A percentile compares a stretch with the other conserved stretches of the same genome.
These are phyloP conservation scores for Drosera capensis DNA, from an alignment of 148 eudicot genomes.

Conservation along the genomic window DNA sequence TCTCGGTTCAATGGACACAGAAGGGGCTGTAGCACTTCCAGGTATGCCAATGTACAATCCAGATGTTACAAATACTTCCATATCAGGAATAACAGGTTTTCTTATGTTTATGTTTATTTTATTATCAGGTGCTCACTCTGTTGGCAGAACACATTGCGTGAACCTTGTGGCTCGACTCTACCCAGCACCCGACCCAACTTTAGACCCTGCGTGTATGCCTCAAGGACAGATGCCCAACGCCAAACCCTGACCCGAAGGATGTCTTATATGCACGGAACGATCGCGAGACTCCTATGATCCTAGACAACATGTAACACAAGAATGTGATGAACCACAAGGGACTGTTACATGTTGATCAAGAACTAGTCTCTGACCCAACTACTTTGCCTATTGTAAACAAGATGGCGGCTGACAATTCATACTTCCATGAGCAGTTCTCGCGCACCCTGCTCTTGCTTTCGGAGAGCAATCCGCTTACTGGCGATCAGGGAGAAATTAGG, in stretches of 20 bases:
- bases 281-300: slow-evolving; percentile 44
- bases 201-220: slow-evolving; percentile 48
- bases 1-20: slow-evolving; percentile 40
- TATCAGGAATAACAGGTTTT: background rate
- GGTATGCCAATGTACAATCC: slow-evolving; percentile 16
- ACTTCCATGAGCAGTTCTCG: slow-evolving; percentile 52
- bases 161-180: slow-evolving; percentile 58
- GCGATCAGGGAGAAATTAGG: slow-evolving; percentile 55
- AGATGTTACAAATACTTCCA: background rate
- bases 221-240: slow-evolving; percentile 48
- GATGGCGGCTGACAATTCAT: slow-evolving; percentile 57
- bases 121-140: slow-evolving; percentile 71
- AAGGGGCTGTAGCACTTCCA: slow-evolving; percentile 64
- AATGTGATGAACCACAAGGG: slow-evolving; percentile 42
- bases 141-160: slow-evolving; percentile 59
- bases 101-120: background rate
- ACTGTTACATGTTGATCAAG: slow-evolving; percentile 41
- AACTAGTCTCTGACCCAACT: slow-evolving; percentile 28
- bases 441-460: slow-evolving; percentile 43
- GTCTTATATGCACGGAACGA: slow-evolving; percentile 47
- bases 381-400: slow-evolving; percentile 47
- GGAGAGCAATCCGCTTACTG: slow-evolving; percentile 52
- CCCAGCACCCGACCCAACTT: slow-evolving; percentile 51
- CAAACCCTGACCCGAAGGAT: slow-evolving; percentile 28
- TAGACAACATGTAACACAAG: slow-evolving; percentile 65